Evolutionary conservation across 2,329 filamentous ascomycete species (phyloP), one percentile per base, ranked within the genome.

Genomic region (Alternaria rosae): DNA sequence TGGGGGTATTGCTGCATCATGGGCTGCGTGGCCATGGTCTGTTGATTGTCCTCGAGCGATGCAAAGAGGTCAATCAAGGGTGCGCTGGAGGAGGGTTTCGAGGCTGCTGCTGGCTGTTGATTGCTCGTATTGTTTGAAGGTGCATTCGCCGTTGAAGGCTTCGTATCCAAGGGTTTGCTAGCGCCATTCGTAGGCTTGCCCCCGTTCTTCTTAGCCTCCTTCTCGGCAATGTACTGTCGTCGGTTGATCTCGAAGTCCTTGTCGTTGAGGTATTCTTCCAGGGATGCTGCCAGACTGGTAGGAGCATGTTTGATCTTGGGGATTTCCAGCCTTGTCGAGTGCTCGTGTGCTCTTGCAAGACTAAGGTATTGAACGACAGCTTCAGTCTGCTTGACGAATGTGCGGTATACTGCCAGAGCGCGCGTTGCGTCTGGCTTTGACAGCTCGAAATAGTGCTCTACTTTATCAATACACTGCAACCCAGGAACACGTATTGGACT

Each of bases 381-480:
- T 71, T 98, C 94, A 7, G 95, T 99, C 79, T 97, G 94, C 72
- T 88, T 91, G 15, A 93, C 93, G 75, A 99, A 99, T 15, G 86
- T 91, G 76, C 94, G 92, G 81, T 99, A 99, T 64, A 99, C 94
- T 63, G 89, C 87, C 81, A 99, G 88, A 59, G 95, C 93, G 66
- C 94, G 88, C 78, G 97, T 93, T 61, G 95, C 96, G 80, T 99
- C 95, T 25, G 92, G 86, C 74, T 92, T 92, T 53, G 95, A 97
- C 91, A 99, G 94, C 82, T 99, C 95, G 73, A 99, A 99, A 80
- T 98, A 99, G 80, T 96, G 92, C 71, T 95, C 93, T 96, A 66
- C 21, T 25, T 28, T 4, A 45, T 78, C 43, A 79, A 71, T 50
- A 63, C 9, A 11, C 32, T 13, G 41, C 12, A 48, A 10, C 6